Percentiles rank a stretch among this genome's conserved stretches.
These are phyloP conservation scores for Neoascochyta sp. DNA, from an alignment of 2,329 filamentous ascomycete genomes.

Conservation along the genomic window DNA sequence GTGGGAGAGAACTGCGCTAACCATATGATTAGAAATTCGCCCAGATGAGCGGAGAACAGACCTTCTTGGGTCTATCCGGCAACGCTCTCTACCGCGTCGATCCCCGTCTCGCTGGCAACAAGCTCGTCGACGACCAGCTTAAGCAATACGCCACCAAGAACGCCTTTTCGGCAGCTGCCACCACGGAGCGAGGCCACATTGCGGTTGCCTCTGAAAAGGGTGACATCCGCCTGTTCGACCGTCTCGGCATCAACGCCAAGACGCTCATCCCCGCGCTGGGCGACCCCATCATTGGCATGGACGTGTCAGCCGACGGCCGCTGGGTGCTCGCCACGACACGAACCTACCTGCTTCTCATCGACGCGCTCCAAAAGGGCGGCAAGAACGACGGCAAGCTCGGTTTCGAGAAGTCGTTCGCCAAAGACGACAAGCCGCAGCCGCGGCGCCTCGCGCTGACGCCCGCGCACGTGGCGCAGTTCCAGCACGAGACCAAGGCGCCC, in stretches of 20 bases:
- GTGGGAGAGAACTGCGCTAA: no score
- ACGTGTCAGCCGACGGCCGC: slow-evolving; percentile 90
- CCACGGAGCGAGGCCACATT: slow-evolving; percentile 94
- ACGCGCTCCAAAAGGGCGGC: slow-evolving; percentile 82
- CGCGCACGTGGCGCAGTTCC: slow-evolving; percentile 92
- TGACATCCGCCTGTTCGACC: slow-evolving; percentile 93
- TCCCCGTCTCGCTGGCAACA: slow-evolving; percentile 82
- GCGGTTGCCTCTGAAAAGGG: slow-evolving; percentile 97
- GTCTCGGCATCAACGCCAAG: slow-evolving; percentile 94
- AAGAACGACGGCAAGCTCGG: slow-evolving; percentile 98
- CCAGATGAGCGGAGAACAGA: slow-evolving; percentile 93
- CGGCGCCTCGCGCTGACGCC: slow-evolving; percentile 84
- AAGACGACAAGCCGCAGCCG: slow-evolving; percentile 89
- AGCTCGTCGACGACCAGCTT: slow-evolving; percentile 86
- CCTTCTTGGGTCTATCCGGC: slow-evolving; percentile 86
- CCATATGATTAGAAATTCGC: slow-evolving; percentile 74
- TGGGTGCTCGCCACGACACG: slow-evolving; percentile 94
- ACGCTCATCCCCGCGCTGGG: slow-evolving; percentile 93
- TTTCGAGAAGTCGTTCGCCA: slow-evolving; percentile 89
- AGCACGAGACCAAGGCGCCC: slow-evolving; percentile 86
- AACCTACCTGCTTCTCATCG: slow-evolving; percentile 91
- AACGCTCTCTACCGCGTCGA: slow-evolving; percentile 94
- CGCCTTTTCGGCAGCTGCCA: slow-evolving; percentile 90
- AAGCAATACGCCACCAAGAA: slow-evolving; percentile 98
- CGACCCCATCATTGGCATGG: slow-evolving; percentile 89